These are phyloP conservation scores for Drosera capensis DNA, from an alignment of 148 eudicot species.

Conservation along the genomic window DNA sequence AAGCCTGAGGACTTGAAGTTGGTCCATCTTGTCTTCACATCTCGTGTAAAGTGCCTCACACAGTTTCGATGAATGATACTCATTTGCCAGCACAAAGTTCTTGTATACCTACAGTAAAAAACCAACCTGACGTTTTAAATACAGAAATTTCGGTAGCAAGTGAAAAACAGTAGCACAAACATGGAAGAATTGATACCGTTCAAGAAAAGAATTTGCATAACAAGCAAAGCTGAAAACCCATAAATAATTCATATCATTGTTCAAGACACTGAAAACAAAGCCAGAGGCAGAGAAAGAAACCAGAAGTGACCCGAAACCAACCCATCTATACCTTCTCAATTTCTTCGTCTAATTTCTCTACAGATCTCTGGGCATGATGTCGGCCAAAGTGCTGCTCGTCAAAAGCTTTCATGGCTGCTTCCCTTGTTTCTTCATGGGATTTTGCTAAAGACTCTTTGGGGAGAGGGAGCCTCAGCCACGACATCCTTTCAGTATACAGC, in stretches of 20 bases:
- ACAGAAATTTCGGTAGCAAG: too few species aligned
- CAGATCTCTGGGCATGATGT: slow-evolving; percentile 85
- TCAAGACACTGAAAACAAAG: neutral
- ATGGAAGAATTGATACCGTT: too few species aligned
- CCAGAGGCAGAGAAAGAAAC: neutral
- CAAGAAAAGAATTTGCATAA: too few species aligned
- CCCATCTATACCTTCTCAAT: slow-evolving; percentile 49
- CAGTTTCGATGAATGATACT: slow-evolving; percentile 72
- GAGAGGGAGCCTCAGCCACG: slow-evolving; percentile 44
- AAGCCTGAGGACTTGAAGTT: slow-evolving; percentile 83
- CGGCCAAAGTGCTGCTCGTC: slow-evolving; percentile 93
- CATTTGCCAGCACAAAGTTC: slow-evolving; percentile 61
- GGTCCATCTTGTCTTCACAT: slow-evolving; percentile 96
- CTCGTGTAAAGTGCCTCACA: slow-evolving; percentile 66
- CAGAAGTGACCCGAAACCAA: too few species aligned
- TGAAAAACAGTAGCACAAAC: too few species aligned
- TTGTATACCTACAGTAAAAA: slow-evolving; percentile 40
- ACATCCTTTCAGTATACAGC: slow-evolving; percentile 55
- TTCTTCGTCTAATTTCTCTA: slow-evolving; percentile 63
- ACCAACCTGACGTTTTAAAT: too few species aligned
- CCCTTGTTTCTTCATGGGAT: slow-evolving; percentile 51
- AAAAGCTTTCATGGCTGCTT: slow-evolving; percentile 44
- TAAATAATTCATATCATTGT: too few species aligned
- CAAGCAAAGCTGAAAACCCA: too few species aligned
- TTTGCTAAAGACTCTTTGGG: slow-evolving; percentile 32